phyloP scores from a whole-genome alignment of 306 rosid species.

The Neltuma alba region DNA sequence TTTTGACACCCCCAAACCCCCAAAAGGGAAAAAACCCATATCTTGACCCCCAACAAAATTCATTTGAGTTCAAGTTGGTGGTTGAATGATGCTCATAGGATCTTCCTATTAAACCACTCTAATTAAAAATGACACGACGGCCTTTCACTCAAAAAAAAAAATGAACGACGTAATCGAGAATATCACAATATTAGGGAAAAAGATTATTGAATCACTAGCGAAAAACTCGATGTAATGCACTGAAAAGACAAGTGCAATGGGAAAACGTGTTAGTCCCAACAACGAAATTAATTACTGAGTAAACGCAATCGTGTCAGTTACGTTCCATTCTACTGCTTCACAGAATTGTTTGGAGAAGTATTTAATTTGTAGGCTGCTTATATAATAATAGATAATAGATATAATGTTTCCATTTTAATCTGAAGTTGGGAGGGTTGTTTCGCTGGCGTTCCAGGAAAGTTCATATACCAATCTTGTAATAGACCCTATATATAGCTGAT shows the following conservation, averaged over 20 bases:
- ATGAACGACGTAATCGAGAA: too few species aligned
- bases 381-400: not conserved
- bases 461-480: too few species aligned
- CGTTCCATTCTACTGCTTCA: not conserved
- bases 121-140: not conserved
- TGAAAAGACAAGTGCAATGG: not conserved
- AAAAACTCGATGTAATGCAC: not conserved
- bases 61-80: too few species aligned
- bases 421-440: too few species aligned
- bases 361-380: not conserved
- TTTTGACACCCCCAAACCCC: too few species aligned
- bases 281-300: not conserved
- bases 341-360: not conserved
- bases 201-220: not conserved
- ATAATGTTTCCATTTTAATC: not conserved
- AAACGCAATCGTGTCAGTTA: not conserved
- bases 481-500: too few species aligned
- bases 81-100: not conserved
- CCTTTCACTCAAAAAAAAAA: too few species aligned
- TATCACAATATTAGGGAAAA: not conserved
- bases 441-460: too few species aligned
- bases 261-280: not conserved
- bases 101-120: not conserved
- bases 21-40: too few species aligned
- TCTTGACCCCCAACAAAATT: too few species aligned